Conservation (phyloP, 2,329 filamentous ascomycete species). For the Fusarium sp. region DNA sequence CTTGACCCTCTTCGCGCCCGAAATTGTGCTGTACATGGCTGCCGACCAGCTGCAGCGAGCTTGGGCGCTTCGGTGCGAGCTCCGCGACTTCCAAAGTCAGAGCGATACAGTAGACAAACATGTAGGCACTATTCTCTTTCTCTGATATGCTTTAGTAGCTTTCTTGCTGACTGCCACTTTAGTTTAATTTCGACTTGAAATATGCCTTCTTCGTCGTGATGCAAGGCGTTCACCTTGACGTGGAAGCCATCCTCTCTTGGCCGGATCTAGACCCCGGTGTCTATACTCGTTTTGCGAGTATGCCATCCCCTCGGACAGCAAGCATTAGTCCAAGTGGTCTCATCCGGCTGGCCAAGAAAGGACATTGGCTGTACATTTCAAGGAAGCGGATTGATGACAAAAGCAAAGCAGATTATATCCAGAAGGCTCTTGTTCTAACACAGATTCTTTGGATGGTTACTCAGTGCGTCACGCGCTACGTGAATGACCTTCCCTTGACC, state of each 20-base stretch:
- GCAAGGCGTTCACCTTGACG: conserved; percentile 42
- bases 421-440: neutral
- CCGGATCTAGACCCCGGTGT: conserved; percentile 1
- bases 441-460: conserved; percentile 2
- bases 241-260: conserved; percentile 11
- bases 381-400: neutral
- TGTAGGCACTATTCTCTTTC: neutral
- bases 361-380: neutral
- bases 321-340: neutral
- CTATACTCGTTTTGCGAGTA: neutral
- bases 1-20: conserved; percentile 47
- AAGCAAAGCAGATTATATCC: neutral
- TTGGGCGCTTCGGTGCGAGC: conserved; percentile 10
- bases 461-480: neutral
- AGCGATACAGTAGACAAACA: neutral
- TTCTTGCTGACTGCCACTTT: neutral
- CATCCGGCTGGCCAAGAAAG: neutral
- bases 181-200: conserved; percentile 22
- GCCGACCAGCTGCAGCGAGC: conserved; percentile 30
- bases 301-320: neutral
- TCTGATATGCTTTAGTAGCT: neutral
- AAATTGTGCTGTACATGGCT: conserved; percentile 45
- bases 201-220: conserved; percentile 49
- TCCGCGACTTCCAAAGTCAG: neutral
- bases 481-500: neutral